phyloP scores from a whole-genome alignment of 805 yeast species.

The Wickerhamiella shivajii region DNA sequence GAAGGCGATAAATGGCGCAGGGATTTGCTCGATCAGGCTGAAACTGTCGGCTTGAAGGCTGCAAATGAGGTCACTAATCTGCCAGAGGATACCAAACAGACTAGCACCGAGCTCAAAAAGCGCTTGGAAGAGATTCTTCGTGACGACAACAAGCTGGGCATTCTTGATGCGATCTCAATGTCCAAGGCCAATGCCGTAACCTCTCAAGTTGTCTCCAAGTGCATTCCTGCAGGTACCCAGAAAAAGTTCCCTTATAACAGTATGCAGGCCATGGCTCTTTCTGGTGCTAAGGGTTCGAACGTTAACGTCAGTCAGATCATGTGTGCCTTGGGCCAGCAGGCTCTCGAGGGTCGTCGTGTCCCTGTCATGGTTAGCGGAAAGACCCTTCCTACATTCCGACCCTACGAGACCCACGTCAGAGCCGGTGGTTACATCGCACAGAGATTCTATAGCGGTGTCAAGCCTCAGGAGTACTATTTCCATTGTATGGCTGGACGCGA shows the following conservation, averaged over 20 bases:
- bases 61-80: slow-evolving; percentile 91
- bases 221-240: slow-evolving; percentile 95
- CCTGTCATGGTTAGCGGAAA: slow-evolving; percentile 99
- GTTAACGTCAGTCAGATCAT: slow-evolving; percentile 98
- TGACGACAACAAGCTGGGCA: slow-evolving; percentile 83
- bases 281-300: slow-evolving; percentile 98
- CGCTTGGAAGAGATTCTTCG: slow-evolving; percentile 90
- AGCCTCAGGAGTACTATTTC: slow-evolving; percentile 98
- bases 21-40: slow-evolving; percentile 63
- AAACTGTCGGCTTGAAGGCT: slow-evolving; percentile 76
- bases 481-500: slow-evolving; percentile 99
- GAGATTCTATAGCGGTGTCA: slow-evolving; percentile 92
- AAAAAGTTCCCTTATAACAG: slow-evolving; percentile 89
- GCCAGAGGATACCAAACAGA: slow-evolving; percentile 32
- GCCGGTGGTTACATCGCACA: slow-evolving; percentile 98
- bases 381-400: slow-evolving; percentile 89
- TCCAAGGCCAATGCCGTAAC: slow-evolving; percentile 85
- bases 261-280: slow-evolving; percentile 97
- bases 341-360: slow-evolving; percentile 97
- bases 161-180: slow-evolving; percentile 90
- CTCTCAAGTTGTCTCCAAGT: slow-evolving; percentile 81
- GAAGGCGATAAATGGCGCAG: slow-evolving; percentile 86
- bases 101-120: slow-evolving; percentile 64
- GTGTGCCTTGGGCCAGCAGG: slow-evolving; percentile 98
- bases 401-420: slow-evolving; percentile 91